These are phyloP conservation scores for Ustilago xerochloae DNA, from an alignment of 1,284 basidiomycete species.

Conservation along the genomic window DNA sequence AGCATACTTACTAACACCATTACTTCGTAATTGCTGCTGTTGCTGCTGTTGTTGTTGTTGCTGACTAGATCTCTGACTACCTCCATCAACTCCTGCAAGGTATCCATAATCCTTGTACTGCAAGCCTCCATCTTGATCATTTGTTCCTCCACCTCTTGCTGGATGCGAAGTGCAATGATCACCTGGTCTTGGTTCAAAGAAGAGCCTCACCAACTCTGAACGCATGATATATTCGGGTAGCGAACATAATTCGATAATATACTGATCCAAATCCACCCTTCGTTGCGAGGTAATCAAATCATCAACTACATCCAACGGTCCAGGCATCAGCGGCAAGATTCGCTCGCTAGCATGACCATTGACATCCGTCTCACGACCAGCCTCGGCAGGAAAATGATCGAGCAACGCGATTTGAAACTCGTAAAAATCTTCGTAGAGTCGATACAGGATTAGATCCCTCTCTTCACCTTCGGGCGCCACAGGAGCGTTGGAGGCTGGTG, in stretches of 20 bases:
- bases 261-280: slow-evolving; percentile 86
- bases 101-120: slow-evolving; percentile 47
- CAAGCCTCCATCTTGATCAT: slow-evolving; percentile 19
- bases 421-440: slow-evolving; percentile 98
- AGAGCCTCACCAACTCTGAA: slow-evolving; percentile 82
- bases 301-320: slow-evolving; percentile 83
- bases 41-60: slow-evolving; percentile 10
- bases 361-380: slow-evolving; percentile 51
- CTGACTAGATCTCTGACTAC: slow-evolving; percentile 14
- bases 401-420: slow-evolving; percentile 89
- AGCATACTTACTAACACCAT: slow-evolving; percentile 40
- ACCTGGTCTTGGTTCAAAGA: slow-evolving; percentile 86
- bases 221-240: slow-evolving; percentile 83
- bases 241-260: slow-evolving; percentile 81
- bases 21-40: slow-evolving; percentile 18
- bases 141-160: slow-evolving; percentile 16
- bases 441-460: slow-evolving; percentile 87
- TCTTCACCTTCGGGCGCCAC: slow-evolving; percentile 57
- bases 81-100: slow-evolving; percentile 22
- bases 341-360: slow-evolving; percentile 72
- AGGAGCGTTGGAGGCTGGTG: slow-evolving; percentile 44
- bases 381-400: slow-evolving; percentile 45
- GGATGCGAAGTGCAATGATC: slow-evolving; percentile 72
- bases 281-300: slow-evolving; percentile 85
- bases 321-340: slow-evolving; percentile 94